A percentile compares a stretch with the other conserved stretches of the same genome.
phyloP scores from a whole-genome alignment of 164 flowering plant genomes.

The Litsea cubeba region DNA sequence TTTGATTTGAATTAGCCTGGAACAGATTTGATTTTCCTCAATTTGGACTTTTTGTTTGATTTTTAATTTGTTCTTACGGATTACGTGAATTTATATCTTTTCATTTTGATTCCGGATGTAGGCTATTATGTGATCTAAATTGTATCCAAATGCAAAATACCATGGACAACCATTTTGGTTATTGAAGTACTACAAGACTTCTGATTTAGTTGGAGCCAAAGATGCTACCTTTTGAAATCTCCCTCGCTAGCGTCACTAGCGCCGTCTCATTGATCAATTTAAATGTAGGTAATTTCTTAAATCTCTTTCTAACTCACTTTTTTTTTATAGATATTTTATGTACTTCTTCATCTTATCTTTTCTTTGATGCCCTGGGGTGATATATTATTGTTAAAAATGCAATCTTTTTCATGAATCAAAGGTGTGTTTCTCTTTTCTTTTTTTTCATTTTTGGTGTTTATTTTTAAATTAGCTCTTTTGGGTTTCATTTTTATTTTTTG shows the following conservation, averaged over 20 bases:
- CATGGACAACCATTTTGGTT: neutral
- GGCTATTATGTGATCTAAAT: too few relatives aligned
- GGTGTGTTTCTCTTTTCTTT: neutral
- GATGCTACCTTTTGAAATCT: neutral
- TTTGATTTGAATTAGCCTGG: too few relatives aligned
- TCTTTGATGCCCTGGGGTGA: neutral
- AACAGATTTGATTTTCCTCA: too few relatives aligned
- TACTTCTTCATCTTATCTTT: neutral
- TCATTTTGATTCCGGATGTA: too few relatives aligned
- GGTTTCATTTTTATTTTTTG: neutral
- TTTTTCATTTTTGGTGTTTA: too few relatives aligned
- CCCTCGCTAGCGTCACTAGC: neutral
- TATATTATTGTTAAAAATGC: neutral
- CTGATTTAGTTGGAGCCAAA: neutral
- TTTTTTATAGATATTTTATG: neutral
- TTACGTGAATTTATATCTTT: too few relatives aligned
- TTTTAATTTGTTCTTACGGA: too few relatives aligned
- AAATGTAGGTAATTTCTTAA: neutral
- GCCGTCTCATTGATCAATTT: neutral
- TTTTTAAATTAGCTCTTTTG: neutral
- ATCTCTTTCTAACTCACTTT: neutral
- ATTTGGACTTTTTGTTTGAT: too few relatives aligned
- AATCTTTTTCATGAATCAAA: neutral
- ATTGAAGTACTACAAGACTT: neutral
- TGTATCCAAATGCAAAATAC: too few relatives aligned